A percentile compares a stretch with the other conserved stretches of the same genome.
Conservation (phyloP, 805 yeast species). For the Candida tibetensis region DNA sequence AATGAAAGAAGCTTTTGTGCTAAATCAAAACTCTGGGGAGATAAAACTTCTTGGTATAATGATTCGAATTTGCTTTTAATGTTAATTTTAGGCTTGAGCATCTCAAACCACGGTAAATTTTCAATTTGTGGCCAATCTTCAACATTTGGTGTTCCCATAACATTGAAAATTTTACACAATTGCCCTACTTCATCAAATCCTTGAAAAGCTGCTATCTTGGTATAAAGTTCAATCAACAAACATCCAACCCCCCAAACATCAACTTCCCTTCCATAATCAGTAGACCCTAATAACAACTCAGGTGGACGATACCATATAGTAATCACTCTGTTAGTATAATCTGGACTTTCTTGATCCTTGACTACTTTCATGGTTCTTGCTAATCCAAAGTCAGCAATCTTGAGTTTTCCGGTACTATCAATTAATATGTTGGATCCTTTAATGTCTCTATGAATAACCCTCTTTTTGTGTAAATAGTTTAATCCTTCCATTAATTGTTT, state of each 20-base stretch:
- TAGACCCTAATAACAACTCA: constrained; percentile 84
- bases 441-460: constrained; percentile 76
- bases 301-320: constrained; percentile 98
- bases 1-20: constrained; percentile 61
- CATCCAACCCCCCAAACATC: constrained; percentile 99
- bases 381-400: constrained; percentile 79
- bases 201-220: constrained; percentile 73
- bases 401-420: constrained; percentile 58
- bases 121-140: constrained; percentile 77
- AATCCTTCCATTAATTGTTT: constrained; percentile 67
- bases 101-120: constrained; percentile 88
- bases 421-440: constrained; percentile 77
- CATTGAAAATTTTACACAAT: constrained; percentile 66
- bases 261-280: constrained; percentile 85
- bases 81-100: constrained; percentile 59
- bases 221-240: constrained; percentile 75
- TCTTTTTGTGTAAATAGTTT: constrained; percentile 61
- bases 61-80: constrained; percentile 26
- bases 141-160: constrained; percentile 82
- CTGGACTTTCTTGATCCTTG: constrained; percentile 54
- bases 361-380: constrained; percentile 71
- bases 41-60: constrained; percentile 23
- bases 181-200: constrained; percentile 89
- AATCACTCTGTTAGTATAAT: constrained; percentile 92
- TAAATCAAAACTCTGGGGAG: constrained; percentile 53